phyloP scores from a whole-genome alignment of 108 stramenopile genomes.

The Nitzschia sp. region DNA sequence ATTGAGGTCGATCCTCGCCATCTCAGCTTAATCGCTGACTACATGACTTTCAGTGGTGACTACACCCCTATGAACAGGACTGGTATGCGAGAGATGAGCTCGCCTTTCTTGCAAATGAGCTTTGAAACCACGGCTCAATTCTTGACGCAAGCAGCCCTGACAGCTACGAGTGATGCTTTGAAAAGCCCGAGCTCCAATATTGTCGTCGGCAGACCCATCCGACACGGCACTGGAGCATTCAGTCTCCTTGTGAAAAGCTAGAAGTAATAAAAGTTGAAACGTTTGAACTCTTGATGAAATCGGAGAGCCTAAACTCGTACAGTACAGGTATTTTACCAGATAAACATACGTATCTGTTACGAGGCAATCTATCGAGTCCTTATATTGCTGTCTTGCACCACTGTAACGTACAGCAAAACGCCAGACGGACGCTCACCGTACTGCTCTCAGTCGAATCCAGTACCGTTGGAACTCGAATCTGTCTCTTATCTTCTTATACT shows the following conservation, averaged over 20 bases:
- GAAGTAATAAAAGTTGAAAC: no score
- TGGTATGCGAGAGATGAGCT: constrained; percentile 89
- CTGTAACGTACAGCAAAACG: no score
- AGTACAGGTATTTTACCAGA: no score
- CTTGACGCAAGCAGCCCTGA: constrained; percentile 89
- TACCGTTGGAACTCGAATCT: no score
- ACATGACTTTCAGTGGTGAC: constrained; percentile 97
- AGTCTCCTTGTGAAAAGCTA: constrained; percentile 39
- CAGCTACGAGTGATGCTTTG: constrained; percentile 66
- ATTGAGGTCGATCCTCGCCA: constrained; percentile 97
- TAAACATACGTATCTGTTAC: no score
- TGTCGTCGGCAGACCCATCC: constrained; percentile 89
- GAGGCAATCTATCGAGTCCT: no score
- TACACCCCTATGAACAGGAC: constrained; percentile 95
- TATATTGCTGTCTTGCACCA: no score
- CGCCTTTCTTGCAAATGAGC: constrained; percentile 97
- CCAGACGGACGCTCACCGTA: no score
- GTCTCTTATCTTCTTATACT: no score
- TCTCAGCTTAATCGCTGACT: constrained; percentile 95
- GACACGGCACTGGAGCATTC: constrained; percentile 93
- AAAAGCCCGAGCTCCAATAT: constrained; percentile 91
- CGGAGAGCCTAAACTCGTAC: no score
- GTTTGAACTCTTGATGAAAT: no score
- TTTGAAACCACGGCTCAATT: constrained; percentile 98
- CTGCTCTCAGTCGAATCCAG: no score